Conservation (phyloP, 345 rosid genomes). For the Litchi chinensis region DNA sequence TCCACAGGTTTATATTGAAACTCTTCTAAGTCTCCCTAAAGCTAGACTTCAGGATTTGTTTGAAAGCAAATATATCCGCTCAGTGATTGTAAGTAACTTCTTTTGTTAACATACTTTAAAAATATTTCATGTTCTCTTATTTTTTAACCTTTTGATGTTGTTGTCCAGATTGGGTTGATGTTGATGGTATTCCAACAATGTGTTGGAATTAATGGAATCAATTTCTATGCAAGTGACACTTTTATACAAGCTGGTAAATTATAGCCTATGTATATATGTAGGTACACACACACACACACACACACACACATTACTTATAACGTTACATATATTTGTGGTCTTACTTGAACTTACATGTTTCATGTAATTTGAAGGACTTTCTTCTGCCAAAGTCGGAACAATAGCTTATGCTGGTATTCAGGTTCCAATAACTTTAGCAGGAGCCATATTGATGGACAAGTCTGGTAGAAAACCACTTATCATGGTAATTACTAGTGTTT, state of each 20-base stretch:
- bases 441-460: conserved; percentile 77
- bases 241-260: conserved; percentile 78
- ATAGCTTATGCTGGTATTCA: conserved; percentile 83
- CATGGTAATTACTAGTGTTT: conserved; percentile 49
- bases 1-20: conserved; percentile 48
- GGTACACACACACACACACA: too few species aligned
- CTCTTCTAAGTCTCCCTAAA: conserved; percentile 67
- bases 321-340: neutral
- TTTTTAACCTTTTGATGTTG: conserved; percentile 13
- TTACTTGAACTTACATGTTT: neutral
- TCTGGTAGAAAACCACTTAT: conserved; percentile 90
- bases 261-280: neutral
- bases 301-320: neutral
- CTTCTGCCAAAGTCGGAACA: conserved; percentile 74
- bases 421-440: conserved; percentile 80
- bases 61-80: conserved; percentile 58
- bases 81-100: conserved; percentile 59
- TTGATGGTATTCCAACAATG: conserved; percentile 90
- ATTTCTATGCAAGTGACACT: conserved; percentile 85
- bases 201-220: conserved; percentile 78
- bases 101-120: neutral
- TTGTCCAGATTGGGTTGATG: conserved; percentile 73
- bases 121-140: neutral
- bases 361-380: conserved; percentile 54
- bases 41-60: conserved; percentile 64